Conservation (phyloP, 306 rosid genomes). For the Rosa persica region DNA sequence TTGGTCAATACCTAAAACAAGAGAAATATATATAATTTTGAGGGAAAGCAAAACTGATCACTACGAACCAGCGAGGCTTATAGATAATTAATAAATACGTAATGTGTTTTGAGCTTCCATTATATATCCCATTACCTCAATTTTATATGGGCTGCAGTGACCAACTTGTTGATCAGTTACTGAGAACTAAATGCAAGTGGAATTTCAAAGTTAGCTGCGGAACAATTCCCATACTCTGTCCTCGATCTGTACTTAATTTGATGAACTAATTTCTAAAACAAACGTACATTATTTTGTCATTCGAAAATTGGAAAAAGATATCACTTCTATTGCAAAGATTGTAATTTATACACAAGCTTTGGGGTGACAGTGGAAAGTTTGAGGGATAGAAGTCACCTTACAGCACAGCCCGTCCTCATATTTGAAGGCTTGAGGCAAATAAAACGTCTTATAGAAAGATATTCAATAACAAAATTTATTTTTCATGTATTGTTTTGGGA, state of each 20-base stretch:
- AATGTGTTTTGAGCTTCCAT: slow-evolving; percentile 29
- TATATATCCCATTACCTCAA: background rate
- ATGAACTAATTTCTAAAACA: background rate
- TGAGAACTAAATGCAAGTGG: background rate
- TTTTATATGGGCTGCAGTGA: slow-evolving; percentile 19
- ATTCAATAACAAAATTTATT: no score
- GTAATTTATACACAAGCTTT: background rate
- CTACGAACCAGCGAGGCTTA: slow-evolving; percentile 32
- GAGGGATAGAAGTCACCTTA: background rate
- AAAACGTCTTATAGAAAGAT: no score
- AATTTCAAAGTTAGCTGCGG: slow-evolving; percentile 26
- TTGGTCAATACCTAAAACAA: slow-evolving; percentile 79
- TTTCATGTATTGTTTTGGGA: no score
- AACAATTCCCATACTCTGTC: slow-evolving; percentile 10
- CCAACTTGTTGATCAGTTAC: slow-evolving; percentile 20
- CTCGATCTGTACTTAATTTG: background rate
- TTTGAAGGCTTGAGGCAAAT: no score
- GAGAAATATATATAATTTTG: slow-evolving; percentile 31
- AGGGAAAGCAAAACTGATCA: slow-evolving; percentile 26
- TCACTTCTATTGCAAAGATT: background rate
- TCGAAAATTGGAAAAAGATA: background rate
- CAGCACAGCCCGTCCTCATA: no score
- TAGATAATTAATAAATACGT: slow-evolving; percentile 29
- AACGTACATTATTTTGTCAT: background rate
- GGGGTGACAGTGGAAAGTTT: background rate